These are phyloP conservation scores for Pinus albicaulis DNA, from an alignment of 75 land plant genomes.

Conservation along the genomic window DNA sequence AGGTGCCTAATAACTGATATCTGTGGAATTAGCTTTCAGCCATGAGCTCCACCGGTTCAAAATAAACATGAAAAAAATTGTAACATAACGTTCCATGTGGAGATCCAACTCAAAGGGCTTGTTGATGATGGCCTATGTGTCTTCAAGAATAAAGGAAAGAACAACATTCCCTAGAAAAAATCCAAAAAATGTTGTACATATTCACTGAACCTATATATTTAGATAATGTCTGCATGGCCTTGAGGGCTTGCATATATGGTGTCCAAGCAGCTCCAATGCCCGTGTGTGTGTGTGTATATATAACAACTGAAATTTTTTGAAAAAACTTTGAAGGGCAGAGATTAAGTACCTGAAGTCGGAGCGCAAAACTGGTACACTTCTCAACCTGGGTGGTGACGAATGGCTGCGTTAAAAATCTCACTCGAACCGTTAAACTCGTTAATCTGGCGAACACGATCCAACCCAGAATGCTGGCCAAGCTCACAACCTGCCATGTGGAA, in stretches of 20 bases:
- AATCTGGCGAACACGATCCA: conserved; percentile 64
- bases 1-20: too few species aligned
- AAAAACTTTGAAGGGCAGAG: too few species aligned
- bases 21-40: too few species aligned
- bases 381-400: conserved; percentile 58
- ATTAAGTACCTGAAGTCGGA: conserved; percentile 65
- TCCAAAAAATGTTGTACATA: background rate
- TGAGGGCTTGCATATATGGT: background rate
- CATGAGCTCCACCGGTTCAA: too few species aligned
- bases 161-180: background rate
- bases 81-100: background rate
- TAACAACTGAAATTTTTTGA: too few species aligned
- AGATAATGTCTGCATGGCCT: background rate
- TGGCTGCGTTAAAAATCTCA: conserved; percentile 68
- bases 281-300: too few species aligned
- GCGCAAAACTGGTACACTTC: conserved; percentile 41
- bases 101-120: background rate
- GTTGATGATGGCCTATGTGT: background rate
- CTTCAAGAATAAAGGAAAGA: background rate
- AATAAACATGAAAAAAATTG: background rate
- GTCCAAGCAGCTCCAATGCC: background rate
- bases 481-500: conserved; percentile 61
- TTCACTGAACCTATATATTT: background rate
- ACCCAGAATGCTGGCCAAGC: conserved; percentile 30
- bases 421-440: conserved; percentile 36